Base-by-base conservation (phyloP, 441 rosid species). In the Arabidopsis lyrata region DNA sequence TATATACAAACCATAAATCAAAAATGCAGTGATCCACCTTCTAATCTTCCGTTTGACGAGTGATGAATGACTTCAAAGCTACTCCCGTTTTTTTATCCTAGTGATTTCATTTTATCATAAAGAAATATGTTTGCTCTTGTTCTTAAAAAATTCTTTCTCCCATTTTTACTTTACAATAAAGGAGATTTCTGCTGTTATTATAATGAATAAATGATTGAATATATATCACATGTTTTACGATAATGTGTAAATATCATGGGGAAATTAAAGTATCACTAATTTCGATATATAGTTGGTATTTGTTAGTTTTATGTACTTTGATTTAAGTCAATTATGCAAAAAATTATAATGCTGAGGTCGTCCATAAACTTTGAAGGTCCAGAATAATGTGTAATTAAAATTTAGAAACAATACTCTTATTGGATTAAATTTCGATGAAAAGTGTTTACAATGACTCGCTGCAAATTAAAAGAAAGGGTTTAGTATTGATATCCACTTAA, bases 11-110 rank as follows among this genome's bases (percentile, higher is more conserved):
- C 13, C 6, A 66, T 49, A 48, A 45, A 29, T 24, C 2, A 24
- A 2, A 24, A 63, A 7, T 53, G 63, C 44, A 57, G 8, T 54
- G 62, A 59, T 38, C 0, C 16, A 22, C 18, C 48, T 54, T 54
- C 53, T 41, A 29, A 16, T 54, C 52, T 22, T 59, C 29, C 22
- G 27, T 8, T 35, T 56, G 11, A 20, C 18, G 20, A 35, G 48
- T 54, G 39, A 45, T 45, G 49, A 73, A 56, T 73, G 65, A 73
- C 70, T 73, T 57, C 11, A 27, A 73, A 73, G 66, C 52, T 73
- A 73, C 66, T 71, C 42, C 15, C 54, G 5, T 39, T 24, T 13
- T 29, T 42, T 42, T 34, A 50, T 8, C 9, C 27, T 12, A 27
- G 22, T 58, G 16, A 29, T 35, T 34, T 57, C n/a, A n/a, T 35